Base-by-base conservation (phyloP, 768 basidiomycete genomes). In the Saitozyma sp. region DNA sequence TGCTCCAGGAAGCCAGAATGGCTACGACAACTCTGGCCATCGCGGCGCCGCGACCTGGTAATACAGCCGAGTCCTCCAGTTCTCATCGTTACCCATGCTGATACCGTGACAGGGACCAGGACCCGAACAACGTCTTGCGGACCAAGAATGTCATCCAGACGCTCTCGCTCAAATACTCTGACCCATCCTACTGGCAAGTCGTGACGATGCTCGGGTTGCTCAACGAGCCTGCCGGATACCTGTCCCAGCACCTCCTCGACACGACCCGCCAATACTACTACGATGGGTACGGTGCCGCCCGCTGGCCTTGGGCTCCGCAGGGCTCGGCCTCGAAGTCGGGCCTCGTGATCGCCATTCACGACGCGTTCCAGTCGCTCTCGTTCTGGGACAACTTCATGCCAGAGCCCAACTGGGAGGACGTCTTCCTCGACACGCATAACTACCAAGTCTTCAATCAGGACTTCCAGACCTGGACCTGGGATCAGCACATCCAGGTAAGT, bases 371-470 rank as follows among this genome's bases (percentile, higher is more conserved):
- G 62, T 64, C 70, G 6, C 57, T 78, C 20, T 41, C 16, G 19
- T 65, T 63, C 1, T 75, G 60, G 58, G 59, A 74, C 56, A 61
- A 62, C 16, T 75, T 56, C 66, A 76, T 75, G 76, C 54, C 70
- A 29, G 56, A 70, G 50, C 73, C 78, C 13, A 64, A 63, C 11
- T 77, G 65, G 54, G 68, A 74, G 16, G 62, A 68, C 20, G 75
- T 79, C 53, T 66, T 71, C 58, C 58, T 80, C 19, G 79, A 80
- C 59, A 74, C 73, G 5, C 78, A 78, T 66, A 67, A 72, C 65
- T 79, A 79, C 66, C 71, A 75, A 46, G 69, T 75, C 43, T 79
- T 79, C 66, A 64, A 66, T 61, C 55, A 72, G 20, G 68, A 68
- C n/a, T 68, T 62, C 55, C 59, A 69, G 9, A 48, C 52, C 19